Conservation (phyloP, 163 green algal species). For the Smithsoniella earleae region DNA sequence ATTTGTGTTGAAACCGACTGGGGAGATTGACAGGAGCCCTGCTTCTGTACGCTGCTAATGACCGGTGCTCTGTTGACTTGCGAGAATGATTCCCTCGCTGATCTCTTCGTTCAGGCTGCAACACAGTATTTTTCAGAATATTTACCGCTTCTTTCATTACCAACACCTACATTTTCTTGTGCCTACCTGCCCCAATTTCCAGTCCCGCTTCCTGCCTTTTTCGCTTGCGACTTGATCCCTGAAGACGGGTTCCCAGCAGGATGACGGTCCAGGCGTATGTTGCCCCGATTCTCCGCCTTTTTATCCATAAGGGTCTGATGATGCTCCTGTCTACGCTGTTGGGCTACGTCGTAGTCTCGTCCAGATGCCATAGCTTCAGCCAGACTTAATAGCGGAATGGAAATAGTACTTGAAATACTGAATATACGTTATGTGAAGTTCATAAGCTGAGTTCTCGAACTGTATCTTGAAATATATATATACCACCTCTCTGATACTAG, state of each 20-base stretch:
- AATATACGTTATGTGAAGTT: no score
- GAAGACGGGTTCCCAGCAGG: neutral
- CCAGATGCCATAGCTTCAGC: no score
- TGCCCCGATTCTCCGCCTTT: neutral
- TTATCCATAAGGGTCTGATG: neutral
- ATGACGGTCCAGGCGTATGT: constrained; percentile 12
- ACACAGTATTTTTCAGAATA: neutral
- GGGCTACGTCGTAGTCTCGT: no score
- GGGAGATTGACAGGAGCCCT: neutral
- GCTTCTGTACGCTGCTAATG: neutral
- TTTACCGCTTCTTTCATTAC: no score
- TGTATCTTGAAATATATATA: no score
- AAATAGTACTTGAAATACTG: no score
- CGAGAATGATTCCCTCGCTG: neutral
- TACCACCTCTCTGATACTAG: no score
- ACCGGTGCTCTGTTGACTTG: neutral
- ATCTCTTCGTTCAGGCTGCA: neutral
- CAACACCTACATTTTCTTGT: neutral
- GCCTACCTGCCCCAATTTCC: constrained; percentile 10
- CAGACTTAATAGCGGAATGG: no score
- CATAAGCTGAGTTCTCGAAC: no score
- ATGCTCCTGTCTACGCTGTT: no score
- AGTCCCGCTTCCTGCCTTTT: neutral
- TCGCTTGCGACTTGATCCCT: neutral
- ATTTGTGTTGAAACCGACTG: neutral